A percentile compares a stretch with the other conserved stretches of the same genome.
phyloP scores from a whole-genome alignment of 2,329 filamentous ascomycete species.

The Epichloe amarillans region DNA sequence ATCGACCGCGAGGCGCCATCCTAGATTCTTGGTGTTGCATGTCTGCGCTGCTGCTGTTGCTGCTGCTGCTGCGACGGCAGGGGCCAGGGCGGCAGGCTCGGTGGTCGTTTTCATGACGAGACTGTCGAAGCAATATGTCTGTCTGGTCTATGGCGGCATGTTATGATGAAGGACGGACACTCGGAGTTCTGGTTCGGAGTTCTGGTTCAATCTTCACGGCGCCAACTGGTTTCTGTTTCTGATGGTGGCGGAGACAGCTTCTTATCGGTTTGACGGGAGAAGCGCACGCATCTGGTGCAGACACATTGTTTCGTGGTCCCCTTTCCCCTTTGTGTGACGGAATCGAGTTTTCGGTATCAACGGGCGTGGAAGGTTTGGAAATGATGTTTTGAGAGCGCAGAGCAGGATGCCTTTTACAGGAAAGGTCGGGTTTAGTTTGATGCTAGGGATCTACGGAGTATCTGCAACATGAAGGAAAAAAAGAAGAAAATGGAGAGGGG shows the following conservation, averaged over 20 bases:
- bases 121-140: too few species aligned
- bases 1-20: conserved; percentile 54
- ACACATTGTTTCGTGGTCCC: neutral
- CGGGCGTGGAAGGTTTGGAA: neutral
- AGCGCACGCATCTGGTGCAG: neutral
- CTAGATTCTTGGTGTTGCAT: conserved; percentile 69
- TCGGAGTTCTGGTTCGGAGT: too few species aligned
- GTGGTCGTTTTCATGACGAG: neutral
- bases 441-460: too few species aligned
- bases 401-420: neutral
- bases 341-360: too few species aligned
- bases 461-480: too few species aligned
- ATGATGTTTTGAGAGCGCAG: too few species aligned
- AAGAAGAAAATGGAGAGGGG: too few species aligned
- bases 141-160: neutral
- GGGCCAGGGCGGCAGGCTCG: neutral
- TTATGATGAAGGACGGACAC: too few species aligned
- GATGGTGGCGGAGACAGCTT: neutral
- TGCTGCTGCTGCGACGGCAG: neutral
- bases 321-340: neutral
- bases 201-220: too few species aligned
- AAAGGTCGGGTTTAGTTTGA: too few species aligned
- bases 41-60: neutral
- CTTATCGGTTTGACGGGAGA: neutral
- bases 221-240: neutral